phyloP scores from a whole-genome alignment of 1,139 yeast genomes.

The Geotrichum restrictum region DNA sequence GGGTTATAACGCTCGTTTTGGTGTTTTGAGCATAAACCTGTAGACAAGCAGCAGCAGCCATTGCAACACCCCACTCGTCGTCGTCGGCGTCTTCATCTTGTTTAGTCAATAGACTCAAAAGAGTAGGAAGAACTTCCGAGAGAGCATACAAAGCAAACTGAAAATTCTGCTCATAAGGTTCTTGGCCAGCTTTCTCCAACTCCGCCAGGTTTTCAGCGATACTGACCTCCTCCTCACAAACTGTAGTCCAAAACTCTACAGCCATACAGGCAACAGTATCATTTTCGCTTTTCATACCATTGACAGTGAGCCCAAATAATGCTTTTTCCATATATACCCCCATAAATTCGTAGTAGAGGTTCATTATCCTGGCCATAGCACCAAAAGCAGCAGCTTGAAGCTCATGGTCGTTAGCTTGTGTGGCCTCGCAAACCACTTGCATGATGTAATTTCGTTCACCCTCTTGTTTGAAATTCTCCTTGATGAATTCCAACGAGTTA shows the following conservation, averaged over 20 bases:
- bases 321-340: conserved; percentile 97
- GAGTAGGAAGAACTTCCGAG: conserved; percentile 80
- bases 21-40: conserved; percentile 90
- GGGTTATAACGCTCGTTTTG: conserved; percentile 78
- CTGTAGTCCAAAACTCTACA: conserved; percentile 96
- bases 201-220: conserved; percentile 67
- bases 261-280: conserved; percentile 97
- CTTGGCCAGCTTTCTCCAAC: conserved; percentile 38
- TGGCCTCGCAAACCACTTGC: conserved; percentile 98
- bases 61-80: conserved; percentile 95
- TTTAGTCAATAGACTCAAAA: conserved; percentile 71
- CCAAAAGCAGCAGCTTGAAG: conserved; percentile 95
- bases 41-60: conserved; percentile 98
- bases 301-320: conserved; percentile 78
- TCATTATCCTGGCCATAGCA: conserved; percentile 89
- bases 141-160: conserved; percentile 84
- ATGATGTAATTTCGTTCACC: conserved; percentile 94
- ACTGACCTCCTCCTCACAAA: conserved; percentile 92
- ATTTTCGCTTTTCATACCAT: conserved; percentile 84
- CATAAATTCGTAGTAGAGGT: conserved; percentile 83
- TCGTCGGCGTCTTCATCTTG: conserved; percentile 91
- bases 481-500: conserved; percentile 85
- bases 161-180: conserved; percentile 37
- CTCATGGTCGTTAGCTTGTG: conserved; percentile 78
- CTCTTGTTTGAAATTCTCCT: conserved; percentile 81